These are phyloP conservation scores for Suhomyces canberraensis DNA, from an alignment of 805 yeast genomes.

Conservation along the genomic window DNA sequence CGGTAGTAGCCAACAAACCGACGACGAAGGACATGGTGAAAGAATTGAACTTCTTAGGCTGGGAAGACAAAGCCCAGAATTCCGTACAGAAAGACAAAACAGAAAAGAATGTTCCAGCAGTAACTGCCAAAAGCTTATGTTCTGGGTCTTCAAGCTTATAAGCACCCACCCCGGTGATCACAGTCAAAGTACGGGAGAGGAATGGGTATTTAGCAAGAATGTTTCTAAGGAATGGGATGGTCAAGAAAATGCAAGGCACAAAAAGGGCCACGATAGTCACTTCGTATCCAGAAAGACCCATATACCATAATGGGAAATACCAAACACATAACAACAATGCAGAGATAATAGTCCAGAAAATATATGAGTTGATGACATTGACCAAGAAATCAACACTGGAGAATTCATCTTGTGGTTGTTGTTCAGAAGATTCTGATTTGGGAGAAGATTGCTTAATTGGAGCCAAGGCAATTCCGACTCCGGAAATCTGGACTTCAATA, in stretches of 20 bases:
- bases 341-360: conserved; percentile 83
- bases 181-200: conserved; percentile 52
- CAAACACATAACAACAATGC: conserved; percentile 84
- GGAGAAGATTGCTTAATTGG: not conserved
- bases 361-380: conserved; percentile 60
- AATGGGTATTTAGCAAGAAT: conserved; percentile 47
- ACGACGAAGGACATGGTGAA: conserved; percentile 57
- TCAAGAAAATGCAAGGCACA: conserved; percentile 55
- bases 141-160: conserved; percentile 69
- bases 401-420: conserved; percentile 27
- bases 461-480: conserved; percentile 20
- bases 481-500: conserved; percentile 47
- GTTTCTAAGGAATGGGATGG: conserved; percentile 35
- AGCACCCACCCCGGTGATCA: conserved; percentile 71
- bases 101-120: conserved; percentile 65
- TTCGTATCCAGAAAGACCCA: conserved; percentile 97
- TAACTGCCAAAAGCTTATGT: conserved; percentile 58
- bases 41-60: conserved; percentile 35
- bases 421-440: not conserved
- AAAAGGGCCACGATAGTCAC: conserved; percentile 54
- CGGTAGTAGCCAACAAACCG: conserved; percentile 73
- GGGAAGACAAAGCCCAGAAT: conserved; percentile 32
- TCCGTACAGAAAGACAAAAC: conserved; percentile 58
- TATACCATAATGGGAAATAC: conserved; percentile 97
- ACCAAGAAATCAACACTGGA: conserved; percentile 35